Conservation (phyloP, 805 yeast genomes). For the Ogataea nitratoaversa region DNA sequence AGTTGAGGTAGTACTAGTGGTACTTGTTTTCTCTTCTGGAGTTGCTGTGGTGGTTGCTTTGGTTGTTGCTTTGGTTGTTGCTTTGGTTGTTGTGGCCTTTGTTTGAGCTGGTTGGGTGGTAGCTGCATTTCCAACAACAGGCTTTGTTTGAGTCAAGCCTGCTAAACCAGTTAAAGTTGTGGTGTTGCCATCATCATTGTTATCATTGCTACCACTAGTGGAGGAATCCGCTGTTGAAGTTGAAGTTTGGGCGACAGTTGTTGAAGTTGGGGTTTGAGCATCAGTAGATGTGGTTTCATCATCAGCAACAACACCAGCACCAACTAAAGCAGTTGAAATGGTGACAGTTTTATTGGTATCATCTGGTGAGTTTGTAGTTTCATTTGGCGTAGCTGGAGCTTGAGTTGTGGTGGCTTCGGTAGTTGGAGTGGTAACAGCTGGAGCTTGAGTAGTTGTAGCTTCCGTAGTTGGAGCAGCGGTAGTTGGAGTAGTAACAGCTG, state of each 20-base stretch:
- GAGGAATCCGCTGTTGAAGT: slow-evolving; percentile 10
- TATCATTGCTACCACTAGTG: no score
- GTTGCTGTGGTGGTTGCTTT: neutral
- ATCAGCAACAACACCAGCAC: slow-evolving; percentile 7
- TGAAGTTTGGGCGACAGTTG: slow-evolving; percentile 9
- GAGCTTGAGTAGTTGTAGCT: slow-evolving; percentile 5
- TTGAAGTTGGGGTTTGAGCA: slow-evolving; percentile 5
- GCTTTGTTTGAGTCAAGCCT: neutral
- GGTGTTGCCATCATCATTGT: neutral
- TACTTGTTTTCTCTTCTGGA: neutral
- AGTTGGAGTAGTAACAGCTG: slow-evolving; percentile 11
- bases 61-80: neutral
- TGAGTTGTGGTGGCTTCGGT: slow-evolving; percentile 19
- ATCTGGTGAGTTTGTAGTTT: slow-evolving; percentile 4
- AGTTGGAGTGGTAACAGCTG: slow-evolving; percentile 11
- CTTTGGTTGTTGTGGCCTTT: neutral
- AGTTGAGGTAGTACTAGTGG: neutral
- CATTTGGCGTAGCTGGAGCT: slow-evolving; percentile 14
- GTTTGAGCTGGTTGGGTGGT: neutral
- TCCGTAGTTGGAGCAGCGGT: slow-evolving; percentile 10
- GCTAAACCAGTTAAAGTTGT: neutral
- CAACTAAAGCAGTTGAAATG: slow-evolving; percentile 1
- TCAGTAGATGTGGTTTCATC: slow-evolving; percentile 2
- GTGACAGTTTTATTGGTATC: slow-evolving; percentile 5
- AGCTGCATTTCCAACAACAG: neutral